Evolutionary conservation across 2,329 filamentous ascomycete species (phyloP).

Genomic region (Aspergillus tamarii): DNA sequence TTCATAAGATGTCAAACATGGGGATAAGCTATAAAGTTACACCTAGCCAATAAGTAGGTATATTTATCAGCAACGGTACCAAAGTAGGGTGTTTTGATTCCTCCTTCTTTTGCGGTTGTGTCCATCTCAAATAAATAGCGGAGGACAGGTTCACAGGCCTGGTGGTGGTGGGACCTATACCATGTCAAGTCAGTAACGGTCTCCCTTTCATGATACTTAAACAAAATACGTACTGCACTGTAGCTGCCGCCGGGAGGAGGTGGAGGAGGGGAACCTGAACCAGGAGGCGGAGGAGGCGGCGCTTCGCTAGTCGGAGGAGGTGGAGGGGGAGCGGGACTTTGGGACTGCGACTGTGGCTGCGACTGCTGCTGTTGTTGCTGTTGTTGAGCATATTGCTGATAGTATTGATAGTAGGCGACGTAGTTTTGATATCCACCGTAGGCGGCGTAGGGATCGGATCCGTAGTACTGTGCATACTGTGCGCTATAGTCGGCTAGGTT

Average conservation of each 20-base stretch:
- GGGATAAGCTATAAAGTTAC: not conserved
- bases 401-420: constrained; percentile 66
- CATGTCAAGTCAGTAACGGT: not conserved
- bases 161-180: constrained; percentile 25
- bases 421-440: constrained; percentile 87
- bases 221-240: constrained; percentile 57
- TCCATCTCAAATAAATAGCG: not conserved
- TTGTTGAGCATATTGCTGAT: constrained; percentile 65
- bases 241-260: constrained; percentile 62
- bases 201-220: not conserved
- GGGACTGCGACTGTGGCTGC: constrained; percentile 31
- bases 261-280: constrained; percentile 62
- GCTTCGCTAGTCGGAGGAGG: constrained; percentile 59
- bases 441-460: constrained; percentile 80
- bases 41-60: not conserved
- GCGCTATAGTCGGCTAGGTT: constrained; percentile 69
- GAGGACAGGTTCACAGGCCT: constrained; percentile 17
- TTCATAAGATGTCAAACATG: not conserved
- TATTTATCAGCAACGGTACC: not conserved
- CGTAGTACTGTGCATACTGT: constrained; percentile 83
- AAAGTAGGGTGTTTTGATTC: not conserved
- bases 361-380: constrained; percentile 50
- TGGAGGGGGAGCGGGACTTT: constrained; percentile 58
- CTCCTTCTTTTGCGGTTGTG: not conserved
- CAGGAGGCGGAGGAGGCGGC: constrained; percentile 63